phyloP scores from a whole-genome alignment of 257 asterid genomes.

The Verbascum thapsus region DNA sequence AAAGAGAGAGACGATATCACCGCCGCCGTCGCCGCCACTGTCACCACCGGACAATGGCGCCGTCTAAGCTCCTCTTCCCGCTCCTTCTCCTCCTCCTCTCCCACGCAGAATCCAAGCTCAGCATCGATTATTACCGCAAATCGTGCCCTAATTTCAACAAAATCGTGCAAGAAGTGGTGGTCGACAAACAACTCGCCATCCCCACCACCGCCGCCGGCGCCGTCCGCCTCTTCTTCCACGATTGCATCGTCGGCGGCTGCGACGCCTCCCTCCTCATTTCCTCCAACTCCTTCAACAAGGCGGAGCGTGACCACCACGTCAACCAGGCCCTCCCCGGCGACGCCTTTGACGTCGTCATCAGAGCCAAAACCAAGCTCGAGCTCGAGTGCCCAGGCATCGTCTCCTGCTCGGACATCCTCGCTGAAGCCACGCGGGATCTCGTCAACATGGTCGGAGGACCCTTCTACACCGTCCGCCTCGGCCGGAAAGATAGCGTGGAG shows the following conservation, averaged over 20 bases:
- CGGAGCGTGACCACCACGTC: slow-evolving; percentile 74
- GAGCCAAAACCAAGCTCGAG: slow-evolving; percentile 71
- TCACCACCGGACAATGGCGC: slow-evolving; percentile 39
- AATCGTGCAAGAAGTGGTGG: slow-evolving; percentile 51
- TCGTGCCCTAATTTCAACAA: slow-evolving; percentile 63
- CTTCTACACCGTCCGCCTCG: slow-evolving; percentile 52
- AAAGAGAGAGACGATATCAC: slow-evolving; percentile 22
- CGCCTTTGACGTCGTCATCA: slow-evolving; percentile 65
- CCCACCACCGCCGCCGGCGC: slow-evolving; percentile 88
- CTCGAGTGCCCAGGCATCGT: slow-evolving; percentile 77
- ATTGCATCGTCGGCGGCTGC: slow-evolving; percentile 86
- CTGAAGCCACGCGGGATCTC: slow-evolving; percentile 70
- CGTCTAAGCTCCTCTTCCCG: slow-evolving; percentile 30
- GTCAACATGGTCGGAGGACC: slow-evolving; percentile 86
- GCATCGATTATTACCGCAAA: slow-evolving; percentile 56
- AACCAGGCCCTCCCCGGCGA: slow-evolving; percentile 85
- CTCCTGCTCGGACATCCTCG: slow-evolving; percentile 84
- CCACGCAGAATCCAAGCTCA: slow-evolving; percentile 41
- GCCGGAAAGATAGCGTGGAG: slow-evolving; percentile 57
- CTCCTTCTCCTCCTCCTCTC: slow-evolving; percentile 36
- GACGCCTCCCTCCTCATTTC: slow-evolving; percentile 81
- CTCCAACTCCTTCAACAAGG: slow-evolving; percentile 43
- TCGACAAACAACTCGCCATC: slow-evolving; percentile 62
- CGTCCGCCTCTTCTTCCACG: slow-evolving; percentile 92
- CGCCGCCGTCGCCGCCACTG: slow-evolving; percentile 15